Conservation (phyloP, 208 protist species). For the Leishmania aethiopica region DNA sequence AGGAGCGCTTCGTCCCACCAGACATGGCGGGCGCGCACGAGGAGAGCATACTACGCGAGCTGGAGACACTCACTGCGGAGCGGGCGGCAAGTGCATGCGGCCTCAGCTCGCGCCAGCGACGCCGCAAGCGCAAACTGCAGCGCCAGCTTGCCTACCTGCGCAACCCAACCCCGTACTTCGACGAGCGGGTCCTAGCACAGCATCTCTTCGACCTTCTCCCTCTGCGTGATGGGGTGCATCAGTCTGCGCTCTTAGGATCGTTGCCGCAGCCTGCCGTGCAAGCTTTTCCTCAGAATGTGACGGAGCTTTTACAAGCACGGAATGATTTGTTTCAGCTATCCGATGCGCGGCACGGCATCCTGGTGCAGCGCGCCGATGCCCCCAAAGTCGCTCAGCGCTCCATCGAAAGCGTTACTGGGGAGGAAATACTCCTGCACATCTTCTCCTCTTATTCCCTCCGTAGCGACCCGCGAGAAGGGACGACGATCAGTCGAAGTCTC, state of each 20-base stretch:
- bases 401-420: conserved; percentile 38
- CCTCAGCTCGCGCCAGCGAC: conserved; percentile 32
- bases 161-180: conserved; percentile 68
- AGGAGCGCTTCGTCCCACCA: conserved; percentile 35
- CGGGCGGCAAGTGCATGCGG: conserved; percentile 32
- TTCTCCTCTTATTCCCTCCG: conserved; percentile 61
- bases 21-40: conserved; percentile 20
- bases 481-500: conserved; percentile 57
- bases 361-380: conserved; percentile 78
- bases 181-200: conserved; percentile 73
- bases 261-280: conserved; percentile 29
- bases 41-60: conserved; percentile 14
- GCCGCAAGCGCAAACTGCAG: conserved; percentile 44
- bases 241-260: conserved; percentile 31
- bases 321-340: conserved; percentile 27
- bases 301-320: conserved; percentile 22
- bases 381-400: conserved; percentile 17
- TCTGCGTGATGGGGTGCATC: conserved; percentile 27
- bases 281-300: conserved; percentile 33
- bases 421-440: conserved; percentile 78
- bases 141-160: conserved; percentile 63
- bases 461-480: conserved; percentile 58
- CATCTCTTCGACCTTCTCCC: conserved; percentile 80
- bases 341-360: conserved; percentile 36
- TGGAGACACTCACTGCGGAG: conserved; percentile 38